Evolutionary conservation across 192 early-diverging fungal genomes (phyloP), one percentile per base, ranked within the genome.

Genomic region (Coemansia aciculifera): DNA sequence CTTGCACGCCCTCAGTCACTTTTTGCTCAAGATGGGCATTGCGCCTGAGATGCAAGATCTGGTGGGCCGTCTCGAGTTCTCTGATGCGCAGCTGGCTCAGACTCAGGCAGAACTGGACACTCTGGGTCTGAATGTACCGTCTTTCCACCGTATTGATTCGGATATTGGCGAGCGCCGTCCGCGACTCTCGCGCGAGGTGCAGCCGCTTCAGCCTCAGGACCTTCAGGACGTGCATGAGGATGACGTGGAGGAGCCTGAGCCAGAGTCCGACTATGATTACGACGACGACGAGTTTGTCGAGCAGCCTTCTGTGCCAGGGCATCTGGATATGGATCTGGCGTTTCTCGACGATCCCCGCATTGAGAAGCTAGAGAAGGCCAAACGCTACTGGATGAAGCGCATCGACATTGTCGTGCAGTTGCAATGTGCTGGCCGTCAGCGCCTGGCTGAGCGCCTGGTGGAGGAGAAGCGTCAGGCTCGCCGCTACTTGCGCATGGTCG

Each of bases 1-100:
- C 80, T 92, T 99, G 74, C 96, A 98, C 68, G 96, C 96, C 11
- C 85, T 98, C 40, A 94, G 93, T 81, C 96, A 99, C 75, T 89
- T 98, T 72, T 78, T 99, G 38, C 90, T 93, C 21, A 85, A 86
- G 42, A 90, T 90, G 68, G 89, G 91, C 7, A 81, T 95, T 60
- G 93, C 95, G 7, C 95, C 94, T 24, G 85, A 87, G 48, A 97
- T 99, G 77, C 90, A 92, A 59, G 93, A 99, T 69, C 78, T 99
- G n/a, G 86, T 98, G 1, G 97, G 96, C 29, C 86, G 93, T 40
- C 87, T 99, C 7, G 85, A 89, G 49, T 99, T 99, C 72, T 93
- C 96, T 0, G 90, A 92, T 75, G 85, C 69, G 43, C 73, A 88
- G 62, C 68, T 85, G 61, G 74, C 67, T 4, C 72, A 70, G 34